Percentiles rank a stretch among this genome's conserved stretches.
Evolutionary conservation across 345 rosid species (phyloP).

Genomic region (Gossypium ekmanianum): DNA sequence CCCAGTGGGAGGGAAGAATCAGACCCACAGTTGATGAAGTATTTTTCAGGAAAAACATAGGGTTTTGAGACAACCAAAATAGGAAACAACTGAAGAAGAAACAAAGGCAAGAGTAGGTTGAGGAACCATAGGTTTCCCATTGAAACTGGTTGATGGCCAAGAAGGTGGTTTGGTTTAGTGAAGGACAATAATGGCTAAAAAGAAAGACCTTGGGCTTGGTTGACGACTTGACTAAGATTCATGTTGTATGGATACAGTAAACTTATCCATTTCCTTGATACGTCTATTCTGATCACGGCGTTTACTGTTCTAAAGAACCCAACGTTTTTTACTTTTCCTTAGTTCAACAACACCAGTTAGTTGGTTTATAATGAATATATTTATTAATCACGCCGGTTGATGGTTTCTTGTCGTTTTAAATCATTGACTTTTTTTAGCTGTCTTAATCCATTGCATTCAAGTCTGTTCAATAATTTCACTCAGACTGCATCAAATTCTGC

Average conservation of each 20-base stretch:
- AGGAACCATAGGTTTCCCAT: neutral
- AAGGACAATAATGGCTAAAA: neutral
- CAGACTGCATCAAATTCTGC: neutral
- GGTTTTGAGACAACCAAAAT: neutral
- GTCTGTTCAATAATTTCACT: neutral
- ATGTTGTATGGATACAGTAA: neutral
- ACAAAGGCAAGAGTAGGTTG: neutral
- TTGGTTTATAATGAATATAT: neutral
- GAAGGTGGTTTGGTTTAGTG: neutral
- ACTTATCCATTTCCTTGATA: neutral
- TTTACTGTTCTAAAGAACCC: neutral
- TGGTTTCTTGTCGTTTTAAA: conserved; percentile 8
- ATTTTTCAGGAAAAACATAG: conserved; percentile 33
- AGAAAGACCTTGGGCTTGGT: neutral
- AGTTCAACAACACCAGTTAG: neutral
- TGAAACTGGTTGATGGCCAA: neutral
- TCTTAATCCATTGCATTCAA: neutral
- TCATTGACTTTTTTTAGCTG: neutral
- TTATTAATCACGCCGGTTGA: neutral
- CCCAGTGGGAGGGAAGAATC: neutral
- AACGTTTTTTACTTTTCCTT: neutral
- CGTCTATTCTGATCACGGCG: neutral
- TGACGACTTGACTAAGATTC: neutral
- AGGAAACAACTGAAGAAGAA: neutral
- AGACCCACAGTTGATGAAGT: conserved; percentile 57